Conservation (phyloP, 495 filamentous ascomycete genomes). For the Lophiotrema nucula region DNA sequence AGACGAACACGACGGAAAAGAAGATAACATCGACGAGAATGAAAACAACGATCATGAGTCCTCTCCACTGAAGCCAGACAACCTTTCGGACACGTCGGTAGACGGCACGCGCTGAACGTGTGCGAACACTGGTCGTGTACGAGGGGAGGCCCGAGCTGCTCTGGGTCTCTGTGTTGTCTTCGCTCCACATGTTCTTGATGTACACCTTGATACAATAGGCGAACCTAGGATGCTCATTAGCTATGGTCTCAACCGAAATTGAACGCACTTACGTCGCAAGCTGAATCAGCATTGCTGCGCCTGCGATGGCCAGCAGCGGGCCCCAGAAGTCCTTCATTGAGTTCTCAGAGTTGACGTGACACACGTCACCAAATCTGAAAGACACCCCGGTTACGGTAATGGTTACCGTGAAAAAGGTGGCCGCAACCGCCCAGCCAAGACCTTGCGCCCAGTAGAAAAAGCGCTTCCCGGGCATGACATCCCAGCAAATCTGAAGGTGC, state of each 20-base stretch:
- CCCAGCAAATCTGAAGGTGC: constrained; percentile 98
- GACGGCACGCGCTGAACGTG: constrained; percentile 81
- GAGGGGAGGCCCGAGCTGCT: constrained; percentile 73
- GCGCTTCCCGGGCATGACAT: constrained; percentile 78
- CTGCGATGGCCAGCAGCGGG: constrained; percentile 77
- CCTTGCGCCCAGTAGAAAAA: constrained; percentile 87
- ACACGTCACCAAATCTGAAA: constrained; percentile 85
- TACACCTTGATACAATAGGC: constrained; percentile 95
- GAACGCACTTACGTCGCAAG: constrained; percentile 45
- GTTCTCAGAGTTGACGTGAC: constrained; percentile 85
- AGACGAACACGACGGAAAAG: constrained; percentile 86
- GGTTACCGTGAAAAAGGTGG: constrained; percentile 67
- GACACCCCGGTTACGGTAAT: constrained; percentile 88
- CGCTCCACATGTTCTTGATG: constrained; percentile 69
- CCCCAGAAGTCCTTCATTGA: constrained; percentile 86
- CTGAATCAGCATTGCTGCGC: constrained; percentile 77
- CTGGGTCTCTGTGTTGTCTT: constrained; percentile 58
- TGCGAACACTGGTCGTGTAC: constrained; percentile 72
- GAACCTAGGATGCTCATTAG: constrained; percentile 62
- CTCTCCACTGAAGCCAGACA: constrained; percentile 91
- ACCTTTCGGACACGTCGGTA: constrained; percentile 83
- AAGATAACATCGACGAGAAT: constrained; percentile 88
- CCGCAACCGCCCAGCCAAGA: constrained; percentile 79
- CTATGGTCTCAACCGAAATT: neutral
- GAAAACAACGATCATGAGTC: constrained; percentile 79